phyloP scores from a whole-genome alignment of 352 stramenopile species.

The Halophytophthora batemanensis region DNA sequence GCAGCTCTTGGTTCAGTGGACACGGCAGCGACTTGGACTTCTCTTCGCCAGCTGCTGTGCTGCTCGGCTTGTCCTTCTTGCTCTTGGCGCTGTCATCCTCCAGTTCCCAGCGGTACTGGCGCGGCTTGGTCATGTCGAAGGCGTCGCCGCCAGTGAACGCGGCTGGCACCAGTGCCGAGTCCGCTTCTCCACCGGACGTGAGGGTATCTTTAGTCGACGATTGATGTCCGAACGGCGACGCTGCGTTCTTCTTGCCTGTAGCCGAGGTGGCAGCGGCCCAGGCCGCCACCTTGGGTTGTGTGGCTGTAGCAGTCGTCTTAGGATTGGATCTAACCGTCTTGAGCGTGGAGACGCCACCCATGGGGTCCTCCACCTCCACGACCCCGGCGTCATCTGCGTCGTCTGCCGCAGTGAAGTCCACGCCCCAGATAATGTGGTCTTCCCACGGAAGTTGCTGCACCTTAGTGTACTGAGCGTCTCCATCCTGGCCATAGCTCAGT shows the following conservation, averaged over 20 bases:
- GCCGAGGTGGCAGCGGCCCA: conserved; percentile 23
- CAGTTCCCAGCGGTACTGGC: conserved; percentile 78
- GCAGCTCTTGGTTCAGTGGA: conserved; percentile 68
- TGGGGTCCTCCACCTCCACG: conserved; percentile 55
- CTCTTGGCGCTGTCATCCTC: conserved; percentile 14
- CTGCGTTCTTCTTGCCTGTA: conserved; percentile 3
- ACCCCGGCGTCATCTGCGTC: conserved; percentile 17
- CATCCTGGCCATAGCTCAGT: conserved; percentile 14
- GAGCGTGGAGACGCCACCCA: conserved; percentile 20
- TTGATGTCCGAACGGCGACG: too few species aligned
- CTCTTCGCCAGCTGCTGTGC: conserved; percentile 5
- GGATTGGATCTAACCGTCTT: conserved; percentile 1
- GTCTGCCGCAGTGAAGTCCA: conserved; percentile 38
- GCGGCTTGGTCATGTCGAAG: conserved; percentile 78
- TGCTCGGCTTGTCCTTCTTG: conserved; percentile 9
- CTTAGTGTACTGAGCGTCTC: conserved; percentile 71
- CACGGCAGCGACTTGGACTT: conserved; percentile 20
- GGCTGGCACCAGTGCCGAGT: background rate
- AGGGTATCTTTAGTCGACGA: conserved; percentile 3
- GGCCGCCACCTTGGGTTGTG: conserved; percentile 1
- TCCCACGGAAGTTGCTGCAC: conserved; percentile 83
- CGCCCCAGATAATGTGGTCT: conserved; percentile 76
- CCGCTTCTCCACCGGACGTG: too few species aligned
- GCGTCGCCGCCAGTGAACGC: conserved; percentile 14
- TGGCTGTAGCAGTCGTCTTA: conserved; percentile 3